Evolutionary conservation across 208 protist genomes (phyloP).

Genomic region (Trichomonas gallinae): DNA sequence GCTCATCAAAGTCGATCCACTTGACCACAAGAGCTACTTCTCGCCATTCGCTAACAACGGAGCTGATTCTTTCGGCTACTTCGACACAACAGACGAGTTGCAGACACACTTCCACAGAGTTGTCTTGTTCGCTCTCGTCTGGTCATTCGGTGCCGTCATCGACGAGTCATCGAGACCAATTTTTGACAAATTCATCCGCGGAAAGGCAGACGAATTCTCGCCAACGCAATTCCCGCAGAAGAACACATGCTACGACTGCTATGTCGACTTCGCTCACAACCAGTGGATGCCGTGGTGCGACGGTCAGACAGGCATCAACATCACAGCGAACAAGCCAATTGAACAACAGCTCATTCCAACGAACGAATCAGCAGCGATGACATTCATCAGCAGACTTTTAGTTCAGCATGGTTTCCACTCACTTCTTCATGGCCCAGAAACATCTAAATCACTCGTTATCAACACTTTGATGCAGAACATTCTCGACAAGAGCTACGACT

Average conservation of each 20-base stretch:
- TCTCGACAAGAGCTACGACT: constrained; percentile 34
- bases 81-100: constrained; percentile 57
- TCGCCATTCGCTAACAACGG: neutral
- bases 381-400: neutral
- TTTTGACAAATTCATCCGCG: constrained; percentile 51
- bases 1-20: neutral
- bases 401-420: neutral
- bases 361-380: neutral
- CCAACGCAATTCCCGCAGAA: constrained; percentile 50
- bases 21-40: neutral
- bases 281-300: neutral
- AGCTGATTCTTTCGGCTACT: neutral
- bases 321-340: neutral
- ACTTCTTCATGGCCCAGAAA: neutral
- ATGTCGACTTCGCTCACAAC: constrained; percentile 30
- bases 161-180: constrained; percentile 59
- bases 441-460: neutral
- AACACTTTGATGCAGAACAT: neutral
- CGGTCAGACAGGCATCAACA: neutral
- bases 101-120: neutral
- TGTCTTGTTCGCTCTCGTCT: constrained; percentile 73
- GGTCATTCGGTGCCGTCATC: constrained; percentile 80
- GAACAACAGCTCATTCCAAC: constrained; percentile 3
- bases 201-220: constrained; percentile 64
- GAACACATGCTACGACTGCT: constrained; percentile 17